These are phyloP conservation scores for Huntiella savannae DNA, from an alignment of 2,329 filamentous ascomycete genomes.

Conservation along the genomic window DNA sequence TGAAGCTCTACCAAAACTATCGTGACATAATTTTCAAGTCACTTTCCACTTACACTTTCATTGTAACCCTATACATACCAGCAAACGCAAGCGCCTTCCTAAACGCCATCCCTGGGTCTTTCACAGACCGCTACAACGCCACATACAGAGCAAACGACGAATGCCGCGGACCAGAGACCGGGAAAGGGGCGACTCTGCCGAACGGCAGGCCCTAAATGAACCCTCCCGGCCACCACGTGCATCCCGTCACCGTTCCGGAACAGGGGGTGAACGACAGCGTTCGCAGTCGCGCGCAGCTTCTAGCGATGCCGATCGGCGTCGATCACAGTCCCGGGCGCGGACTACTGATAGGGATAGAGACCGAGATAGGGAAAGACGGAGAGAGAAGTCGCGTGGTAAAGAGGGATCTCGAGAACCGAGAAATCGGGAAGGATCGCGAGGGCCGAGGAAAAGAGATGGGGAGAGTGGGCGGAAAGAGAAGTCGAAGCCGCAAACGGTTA, in stretches of 20 bases:
- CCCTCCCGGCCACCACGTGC: slow-evolving; percentile 1
- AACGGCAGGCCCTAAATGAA: slow-evolving; percentile 7
- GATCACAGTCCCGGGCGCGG: background rate
- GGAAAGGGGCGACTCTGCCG: slow-evolving; percentile 10
- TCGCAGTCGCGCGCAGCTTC: background rate
- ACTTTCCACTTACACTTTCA: background rate
- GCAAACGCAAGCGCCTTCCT: background rate
- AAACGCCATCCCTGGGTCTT: slow-evolving; percentile 4
- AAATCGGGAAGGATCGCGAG: background rate
- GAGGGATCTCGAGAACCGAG: background rate
- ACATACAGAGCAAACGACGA: background rate
- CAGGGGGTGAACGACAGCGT: no score
- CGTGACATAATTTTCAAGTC: background rate
- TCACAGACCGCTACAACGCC: background rate
- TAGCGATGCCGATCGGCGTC: background rate
- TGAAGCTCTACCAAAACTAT: no score
- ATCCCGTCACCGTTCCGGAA: background rate
- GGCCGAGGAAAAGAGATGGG: background rate
- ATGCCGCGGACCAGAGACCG: slow-evolving; percentile 7
- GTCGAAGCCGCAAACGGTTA: background rate
- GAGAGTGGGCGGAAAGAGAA: slow-evolving; percentile 2
- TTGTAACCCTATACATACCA: background rate
- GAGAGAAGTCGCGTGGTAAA: background rate
- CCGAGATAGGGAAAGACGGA: background rate
- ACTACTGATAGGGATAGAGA: background rate